Percentiles rank a stretch among this genome's conserved stretches.
These are phyloP conservation scores for Pichia terricola DNA, from an alignment of 1,139 yeast genomes.

Conservation along the genomic window DNA sequence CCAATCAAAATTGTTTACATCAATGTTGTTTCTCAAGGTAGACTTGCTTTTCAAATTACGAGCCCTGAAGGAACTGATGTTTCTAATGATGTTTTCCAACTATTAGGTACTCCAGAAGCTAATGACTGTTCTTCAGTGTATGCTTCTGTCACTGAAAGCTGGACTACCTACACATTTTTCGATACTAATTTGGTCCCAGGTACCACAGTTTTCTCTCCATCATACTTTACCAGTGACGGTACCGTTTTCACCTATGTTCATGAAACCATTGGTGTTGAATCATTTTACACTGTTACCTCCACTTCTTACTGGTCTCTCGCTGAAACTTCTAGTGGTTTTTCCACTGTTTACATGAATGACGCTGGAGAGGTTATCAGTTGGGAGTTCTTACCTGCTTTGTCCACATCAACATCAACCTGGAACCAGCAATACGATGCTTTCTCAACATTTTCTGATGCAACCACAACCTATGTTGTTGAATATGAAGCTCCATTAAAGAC, in stretches of 20 bases:
- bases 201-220: conserved; percentile 5
- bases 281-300: not conserved
- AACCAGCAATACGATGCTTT: not conserved
- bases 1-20: conserved; percentile 13
- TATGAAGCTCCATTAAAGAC: not conserved
- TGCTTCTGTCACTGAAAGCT: not conserved
- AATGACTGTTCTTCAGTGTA: conserved; percentile 3
- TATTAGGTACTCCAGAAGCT: not conserved
- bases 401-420: not conserved
- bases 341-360: no score
- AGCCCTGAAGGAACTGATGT: conserved; percentile 13
- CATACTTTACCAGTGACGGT: conserved; percentile 1
- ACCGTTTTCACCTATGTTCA: not conserved
- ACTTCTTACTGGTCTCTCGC: not conserved
- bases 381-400: conserved; percentile 1
- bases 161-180: conserved; percentile 1
- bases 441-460: not conserved
- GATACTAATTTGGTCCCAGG: conserved; percentile 3
- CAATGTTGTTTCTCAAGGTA: conserved; percentile 6
- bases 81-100: conserved; percentile 6
- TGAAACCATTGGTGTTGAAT: conserved; percentile 7
- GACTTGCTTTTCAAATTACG: conserved; percentile 9
- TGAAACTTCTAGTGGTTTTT: no score
- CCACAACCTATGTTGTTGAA: not conserved
- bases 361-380: not conserved